Percentiles rank a stretch among this genome's conserved stretches.
These are phyloP conservation scores for Daldinia decipiens DNA, from an alignment of 495 filamentous ascomycete species.

Conservation along the genomic window DNA sequence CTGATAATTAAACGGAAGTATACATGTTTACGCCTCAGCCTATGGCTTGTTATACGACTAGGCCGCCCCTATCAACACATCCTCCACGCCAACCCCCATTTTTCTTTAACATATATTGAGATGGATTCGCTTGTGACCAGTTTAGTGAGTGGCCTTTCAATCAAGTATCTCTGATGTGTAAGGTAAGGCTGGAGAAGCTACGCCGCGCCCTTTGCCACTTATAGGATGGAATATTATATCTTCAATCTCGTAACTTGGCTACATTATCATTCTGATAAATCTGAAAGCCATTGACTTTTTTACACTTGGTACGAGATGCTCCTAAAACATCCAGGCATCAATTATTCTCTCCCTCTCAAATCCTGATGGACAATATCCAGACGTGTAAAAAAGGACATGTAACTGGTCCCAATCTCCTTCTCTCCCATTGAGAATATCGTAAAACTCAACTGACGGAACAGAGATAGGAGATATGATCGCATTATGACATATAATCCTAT, in stretches of 20 bases:
- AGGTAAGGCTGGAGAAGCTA: background rate
- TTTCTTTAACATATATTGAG: background rate
- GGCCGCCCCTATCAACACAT: background rate
- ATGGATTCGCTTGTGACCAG: background rate
- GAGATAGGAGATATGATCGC: background rate
- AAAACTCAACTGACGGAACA: background rate
- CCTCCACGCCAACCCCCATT: background rate
- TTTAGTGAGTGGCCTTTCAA: background rate
- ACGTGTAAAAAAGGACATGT: too few relatives aligned
- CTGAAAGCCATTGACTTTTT: too few relatives aligned
- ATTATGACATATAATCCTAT: background rate
- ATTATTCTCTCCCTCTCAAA: too few relatives aligned
- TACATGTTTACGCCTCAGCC: too few relatives aligned
- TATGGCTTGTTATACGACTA: background rate
- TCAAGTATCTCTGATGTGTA: background rate
- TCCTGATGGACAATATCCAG: too few relatives aligned
- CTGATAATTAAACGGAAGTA: too few relatives aligned
- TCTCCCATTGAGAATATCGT: too few relatives aligned
- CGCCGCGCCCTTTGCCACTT: slow-evolving; percentile 9
- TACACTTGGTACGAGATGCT: too few relatives aligned
- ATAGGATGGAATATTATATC: background rate
- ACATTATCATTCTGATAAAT: too few relatives aligned
- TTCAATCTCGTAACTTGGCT: background rate
- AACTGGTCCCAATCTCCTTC: too few relatives aligned
- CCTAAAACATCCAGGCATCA: background rate